A percentile compares a stretch with the other conserved stretches of the same genome.
These are phyloP conservation scores for Apiospora kogelbergensis DNA, from an alignment of 2,329 filamentous ascomycete genomes.

Conservation along the genomic window DNA sequence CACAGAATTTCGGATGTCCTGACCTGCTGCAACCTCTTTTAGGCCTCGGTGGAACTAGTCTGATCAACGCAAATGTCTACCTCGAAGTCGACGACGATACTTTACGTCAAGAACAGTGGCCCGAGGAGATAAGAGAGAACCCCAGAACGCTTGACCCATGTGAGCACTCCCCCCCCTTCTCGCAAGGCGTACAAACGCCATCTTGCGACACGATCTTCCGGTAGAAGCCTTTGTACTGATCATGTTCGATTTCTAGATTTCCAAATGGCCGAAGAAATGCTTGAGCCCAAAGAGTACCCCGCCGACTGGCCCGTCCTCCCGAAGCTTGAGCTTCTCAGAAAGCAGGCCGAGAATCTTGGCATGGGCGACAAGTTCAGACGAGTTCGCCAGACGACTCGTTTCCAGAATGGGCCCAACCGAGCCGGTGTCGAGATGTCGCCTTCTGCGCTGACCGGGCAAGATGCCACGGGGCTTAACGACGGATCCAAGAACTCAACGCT, in stretches of 20 bases:
- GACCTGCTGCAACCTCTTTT: constrained; percentile 3
- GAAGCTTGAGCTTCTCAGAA: constrained; percentile 58
- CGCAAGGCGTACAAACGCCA: constrained; percentile 2
- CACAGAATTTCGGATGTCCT: not conserved
- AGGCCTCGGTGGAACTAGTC: constrained; percentile 64
- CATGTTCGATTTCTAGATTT: constrained; percentile 47
- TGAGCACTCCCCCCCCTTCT: constrained; percentile 31
- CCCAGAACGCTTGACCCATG: constrained; percentile 46
- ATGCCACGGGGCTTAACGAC: constrained; percentile 65
- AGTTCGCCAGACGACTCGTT: constrained; percentile 63
- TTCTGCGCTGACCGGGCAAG: constrained; percentile 61
- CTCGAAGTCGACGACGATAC: constrained; percentile 57
- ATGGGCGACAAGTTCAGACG: constrained; percentile 53
- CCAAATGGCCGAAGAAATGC: constrained; percentile 50
- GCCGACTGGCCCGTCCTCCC: constrained; percentile 54
- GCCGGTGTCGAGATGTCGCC: constrained; percentile 64
- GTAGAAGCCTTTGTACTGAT: not conserved
- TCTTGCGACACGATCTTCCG: not conserved
- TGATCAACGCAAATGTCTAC: constrained; percentile 69
- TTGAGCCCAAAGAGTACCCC: constrained; percentile 61
- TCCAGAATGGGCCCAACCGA: constrained; percentile 59
- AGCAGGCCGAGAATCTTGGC: constrained; percentile 54
- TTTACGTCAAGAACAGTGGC: constrained; percentile 57
- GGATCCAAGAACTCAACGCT: constrained; percentile 66
- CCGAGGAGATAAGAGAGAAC: constrained; percentile 51